These are phyloP conservation scores for Brasilioporus rufonigricans DNA, from an alignment of 768 basidiomycete species.

Conservation along the genomic window DNA sequence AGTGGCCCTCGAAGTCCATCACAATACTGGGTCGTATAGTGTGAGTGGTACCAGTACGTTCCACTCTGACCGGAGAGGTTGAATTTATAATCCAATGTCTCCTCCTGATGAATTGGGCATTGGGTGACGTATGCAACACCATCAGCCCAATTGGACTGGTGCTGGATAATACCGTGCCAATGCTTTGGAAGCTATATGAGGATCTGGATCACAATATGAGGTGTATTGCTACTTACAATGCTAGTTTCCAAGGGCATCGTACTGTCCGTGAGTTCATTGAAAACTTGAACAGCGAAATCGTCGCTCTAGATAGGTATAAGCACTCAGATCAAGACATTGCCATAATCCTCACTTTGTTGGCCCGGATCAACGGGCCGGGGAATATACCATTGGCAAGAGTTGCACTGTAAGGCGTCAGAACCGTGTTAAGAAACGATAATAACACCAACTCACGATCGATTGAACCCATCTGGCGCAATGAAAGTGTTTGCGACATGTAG, in stretches of 20 bases:
- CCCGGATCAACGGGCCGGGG: constrained; percentile 46
- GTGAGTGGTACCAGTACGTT: constrained; percentile 52
- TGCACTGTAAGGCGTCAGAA: constrained; percentile 28
- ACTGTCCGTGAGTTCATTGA: constrained; percentile 42
- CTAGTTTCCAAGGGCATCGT: constrained; percentile 50
- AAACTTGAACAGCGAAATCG: constrained; percentile 40
- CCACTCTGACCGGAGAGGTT: constrained; percentile 33
- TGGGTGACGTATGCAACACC: constrained; percentile 41
- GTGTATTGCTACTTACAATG: constrained; percentile 20
- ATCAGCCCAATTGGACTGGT: constrained; percentile 32
- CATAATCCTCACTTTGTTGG: constrained; percentile 29
- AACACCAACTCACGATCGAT: constrained; percentile 31
- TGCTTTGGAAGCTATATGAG: constrained; percentile 26
- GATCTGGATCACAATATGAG: background rate
- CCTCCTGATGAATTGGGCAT: constrained; percentile 38
- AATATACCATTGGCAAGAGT: constrained; percentile 43
- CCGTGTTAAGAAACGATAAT: background rate
- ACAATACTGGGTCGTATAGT: constrained; percentile 37
- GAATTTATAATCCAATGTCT: constrained; percentile 39
- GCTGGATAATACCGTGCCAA: constrained; percentile 34
- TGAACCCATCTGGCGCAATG: constrained; percentile 50
- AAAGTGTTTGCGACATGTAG: constrained; percentile 26
- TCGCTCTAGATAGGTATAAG: constrained; percentile 32
- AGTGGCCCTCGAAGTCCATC: constrained; percentile 43
- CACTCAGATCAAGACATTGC: no score